These are phyloP conservation scores for Boletus rufocinnamomeus DNA, from an alignment of 768 basidiomycete genomes.

Conservation along the genomic window DNA sequence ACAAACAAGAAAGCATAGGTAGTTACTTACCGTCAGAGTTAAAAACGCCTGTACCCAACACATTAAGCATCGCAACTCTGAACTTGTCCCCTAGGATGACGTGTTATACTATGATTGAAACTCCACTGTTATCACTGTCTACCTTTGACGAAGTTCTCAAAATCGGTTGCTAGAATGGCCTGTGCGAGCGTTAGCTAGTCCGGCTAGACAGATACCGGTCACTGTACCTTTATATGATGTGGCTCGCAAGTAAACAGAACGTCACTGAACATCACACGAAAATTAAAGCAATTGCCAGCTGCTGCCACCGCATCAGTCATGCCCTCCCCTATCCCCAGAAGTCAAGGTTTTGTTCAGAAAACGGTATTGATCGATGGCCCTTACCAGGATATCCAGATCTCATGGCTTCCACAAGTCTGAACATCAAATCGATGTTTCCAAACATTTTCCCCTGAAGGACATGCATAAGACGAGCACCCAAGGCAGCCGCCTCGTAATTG, in stretches of 20 bases:
- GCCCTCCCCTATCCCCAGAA: constrained; percentile 42
- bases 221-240: constrained; percentile 50
- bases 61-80: constrained; percentile 42
- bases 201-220: background rate
- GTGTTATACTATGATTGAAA: background rate
- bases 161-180: constrained; percentile 56
- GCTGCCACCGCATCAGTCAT: constrained; percentile 36
- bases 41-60: constrained; percentile 67
- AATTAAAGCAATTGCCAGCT: constrained; percentile 46
- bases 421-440: constrained; percentile 50
- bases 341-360: background rate
- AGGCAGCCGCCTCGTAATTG: constrained; percentile 39
- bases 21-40: constrained; percentile 58
- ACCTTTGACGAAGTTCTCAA: constrained; percentile 63
- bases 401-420: constrained; percentile 37
- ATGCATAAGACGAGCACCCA: constrained; percentile 50
- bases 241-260: constrained; percentile 51
- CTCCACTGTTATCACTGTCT: background rate
- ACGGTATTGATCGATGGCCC: constrained; percentile 1
- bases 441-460: constrained; percentile 39
- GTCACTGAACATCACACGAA: constrained; percentile 48
- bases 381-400: constrained; percentile 53
- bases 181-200: constrained; percentile 6
- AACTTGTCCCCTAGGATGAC: constrained; percentile 36
- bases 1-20: too few species aligned